Percentiles rank a stretch among this genome's conserved stretches.
Evolutionary conservation across 345 rosid genomes (phyloP).

Genomic region (Eucalyptus coolabah): DNA sequence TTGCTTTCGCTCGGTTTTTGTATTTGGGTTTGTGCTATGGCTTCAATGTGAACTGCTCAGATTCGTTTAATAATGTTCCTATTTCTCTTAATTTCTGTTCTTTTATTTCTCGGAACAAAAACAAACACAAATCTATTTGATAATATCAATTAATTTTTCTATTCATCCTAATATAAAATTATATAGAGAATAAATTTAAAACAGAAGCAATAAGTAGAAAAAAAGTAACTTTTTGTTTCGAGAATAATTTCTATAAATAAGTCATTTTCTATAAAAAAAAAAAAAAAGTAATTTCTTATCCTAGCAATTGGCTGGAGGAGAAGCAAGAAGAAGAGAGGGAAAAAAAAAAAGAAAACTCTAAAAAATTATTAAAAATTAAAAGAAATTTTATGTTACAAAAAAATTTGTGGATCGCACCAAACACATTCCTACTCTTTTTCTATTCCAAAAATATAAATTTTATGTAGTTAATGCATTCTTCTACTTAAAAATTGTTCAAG

Average conservation of each 20-base stretch:
- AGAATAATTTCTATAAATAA: too few species aligned
- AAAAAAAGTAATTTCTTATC: too few species aligned
- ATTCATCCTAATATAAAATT: rapidly evolving
- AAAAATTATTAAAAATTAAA: too few species aligned
- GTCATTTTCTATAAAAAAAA: too few species aligned
- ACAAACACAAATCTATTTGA: rapidly evolving
- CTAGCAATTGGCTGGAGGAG: rapidly evolving
- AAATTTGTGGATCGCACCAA: rapidly evolving
- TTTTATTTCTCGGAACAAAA: too few species aligned
- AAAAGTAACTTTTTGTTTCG: rapidly evolving
- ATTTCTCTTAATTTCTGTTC: rapidly evolving
- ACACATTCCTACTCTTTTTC: rapidly evolving
- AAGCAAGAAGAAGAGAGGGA: too few species aligned
- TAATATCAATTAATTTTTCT: too few species aligned
- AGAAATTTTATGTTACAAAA: too few species aligned
- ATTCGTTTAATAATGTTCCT: rapidly evolving
- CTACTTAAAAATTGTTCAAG: rapidly evolving
- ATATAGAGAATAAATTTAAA: rapidly evolving
- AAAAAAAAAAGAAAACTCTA: too few species aligned
- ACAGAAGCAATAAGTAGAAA: rapidly evolving
- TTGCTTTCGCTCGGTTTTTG: too few species aligned
- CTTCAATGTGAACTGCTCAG: too few species aligned
- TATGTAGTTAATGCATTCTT: rapidly evolving
- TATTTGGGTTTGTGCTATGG: not conserved
- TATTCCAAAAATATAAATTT: too few species aligned